Percentiles rank a stretch among this genome's conserved stretches.
These are phyloP conservation scores for Butyriboletus loyo DNA, from an alignment of 768 basidiomycete genomes.

Conservation along the genomic window DNA sequence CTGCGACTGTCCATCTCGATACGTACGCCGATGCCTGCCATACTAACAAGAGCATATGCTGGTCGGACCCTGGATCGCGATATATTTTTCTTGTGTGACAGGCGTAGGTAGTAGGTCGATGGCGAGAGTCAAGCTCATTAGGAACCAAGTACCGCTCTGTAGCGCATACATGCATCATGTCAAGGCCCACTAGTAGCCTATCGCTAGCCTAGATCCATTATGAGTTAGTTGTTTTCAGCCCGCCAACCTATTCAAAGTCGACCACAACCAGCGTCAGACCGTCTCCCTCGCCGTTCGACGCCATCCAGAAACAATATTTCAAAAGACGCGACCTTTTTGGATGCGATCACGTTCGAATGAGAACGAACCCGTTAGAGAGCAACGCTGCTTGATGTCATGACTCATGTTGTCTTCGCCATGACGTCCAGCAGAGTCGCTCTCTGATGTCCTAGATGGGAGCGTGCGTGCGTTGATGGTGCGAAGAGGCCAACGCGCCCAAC, in stretches of 20 bases:
- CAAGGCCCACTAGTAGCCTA: not conserved
- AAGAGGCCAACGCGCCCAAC: not conserved
- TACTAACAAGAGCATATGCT: not conserved
- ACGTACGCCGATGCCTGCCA: not conserved
- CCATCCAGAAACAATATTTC: not conserved
- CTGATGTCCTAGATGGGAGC: too few species aligned
- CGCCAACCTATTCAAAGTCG: not conserved
- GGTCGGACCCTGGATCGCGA: not conserved
- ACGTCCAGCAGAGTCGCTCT: too few species aligned
- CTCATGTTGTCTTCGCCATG: too few species aligned
- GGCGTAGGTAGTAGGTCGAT: not conserved
- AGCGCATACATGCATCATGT: not conserved
- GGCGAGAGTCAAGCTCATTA: not conserved
- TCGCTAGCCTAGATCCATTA: not conserved
- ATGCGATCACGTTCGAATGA: not conserved
- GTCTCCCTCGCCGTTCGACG: not conserved
- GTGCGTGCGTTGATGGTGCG: not conserved
- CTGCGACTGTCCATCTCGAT: not conserved
- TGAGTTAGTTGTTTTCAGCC: not conserved
- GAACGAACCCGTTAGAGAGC: slow-evolving; percentile 15
- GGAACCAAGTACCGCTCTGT: not conserved
- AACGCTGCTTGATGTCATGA: too few species aligned
- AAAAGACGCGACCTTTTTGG: not conserved
- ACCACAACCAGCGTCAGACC: not conserved
- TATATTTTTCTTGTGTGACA: not conserved